Conservation (phyloP, 2,329 filamentous ascomycete genomes). For the Ambrosiella xylebori region DNA sequence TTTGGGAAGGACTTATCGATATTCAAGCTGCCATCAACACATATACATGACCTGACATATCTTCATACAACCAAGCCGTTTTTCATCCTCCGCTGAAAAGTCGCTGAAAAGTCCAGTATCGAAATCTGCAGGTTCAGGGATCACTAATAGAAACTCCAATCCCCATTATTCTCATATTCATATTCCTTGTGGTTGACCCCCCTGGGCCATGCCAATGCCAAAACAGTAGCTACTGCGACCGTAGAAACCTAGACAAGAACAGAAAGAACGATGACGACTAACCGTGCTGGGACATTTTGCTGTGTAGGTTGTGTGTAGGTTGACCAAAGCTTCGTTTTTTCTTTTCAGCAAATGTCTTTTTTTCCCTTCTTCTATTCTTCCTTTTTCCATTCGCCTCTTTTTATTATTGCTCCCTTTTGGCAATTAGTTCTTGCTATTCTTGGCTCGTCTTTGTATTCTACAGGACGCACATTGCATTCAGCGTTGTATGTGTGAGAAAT, state of each 20-base stretch:
- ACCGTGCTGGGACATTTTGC: constrained; percentile 4
- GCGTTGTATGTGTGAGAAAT: too few relatives aligned
- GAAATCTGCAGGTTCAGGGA: constrained; percentile 3
- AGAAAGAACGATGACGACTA: neutral
- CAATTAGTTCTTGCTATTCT: constrained; percentile 3
- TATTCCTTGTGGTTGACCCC: neutral
- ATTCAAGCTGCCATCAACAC: too few relatives aligned
- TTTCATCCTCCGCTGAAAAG: too few relatives aligned
- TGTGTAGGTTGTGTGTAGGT: neutral
- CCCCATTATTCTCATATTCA: neutral
- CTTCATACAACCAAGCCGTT: too few relatives aligned
- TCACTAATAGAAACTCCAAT: neutral
- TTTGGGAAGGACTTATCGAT: too few relatives aligned
- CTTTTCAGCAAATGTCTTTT: constrained; percentile 3
- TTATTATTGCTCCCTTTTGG: neutral
- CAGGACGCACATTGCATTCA: too few relatives aligned
- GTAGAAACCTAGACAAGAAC: too few relatives aligned
- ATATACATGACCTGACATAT: too few relatives aligned
- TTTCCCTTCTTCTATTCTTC: constrained; percentile 5
- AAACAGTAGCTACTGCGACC: neutral
- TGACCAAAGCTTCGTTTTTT: constrained; percentile 6
- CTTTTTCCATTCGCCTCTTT: constrained; percentile 3
- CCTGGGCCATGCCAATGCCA: constrained; percentile 2
- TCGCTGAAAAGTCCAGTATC: neutral
- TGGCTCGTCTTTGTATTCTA: neutral